phyloP scores from a whole-genome alignment of 495 filamentous ascomycete species.

The Bacidia rubella region DNA sequence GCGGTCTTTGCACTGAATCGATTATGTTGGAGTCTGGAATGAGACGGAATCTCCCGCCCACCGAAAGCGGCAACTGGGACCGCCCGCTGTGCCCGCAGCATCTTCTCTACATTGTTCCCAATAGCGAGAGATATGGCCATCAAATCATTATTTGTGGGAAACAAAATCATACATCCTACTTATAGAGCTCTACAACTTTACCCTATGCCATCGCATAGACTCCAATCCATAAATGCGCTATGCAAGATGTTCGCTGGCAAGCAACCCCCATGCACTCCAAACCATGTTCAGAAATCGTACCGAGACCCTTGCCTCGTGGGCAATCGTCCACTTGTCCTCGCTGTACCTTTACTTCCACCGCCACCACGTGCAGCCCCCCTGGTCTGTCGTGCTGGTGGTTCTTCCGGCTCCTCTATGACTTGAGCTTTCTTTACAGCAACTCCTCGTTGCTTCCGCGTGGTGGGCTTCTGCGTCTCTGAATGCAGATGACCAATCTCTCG shows the following conservation, averaged over 20 bases:
- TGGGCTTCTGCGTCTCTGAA: slow-evolving; percentile 56
- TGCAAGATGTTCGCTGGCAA: neutral
- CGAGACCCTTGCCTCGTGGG: slow-evolving; percentile 35
- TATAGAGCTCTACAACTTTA: no score
- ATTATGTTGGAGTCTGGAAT: no score
- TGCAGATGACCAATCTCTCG: slow-evolving; percentile 72
- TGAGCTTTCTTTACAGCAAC: slow-evolving; percentile 37
- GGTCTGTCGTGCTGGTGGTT: slow-evolving; percentile 16
- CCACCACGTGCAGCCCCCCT: slow-evolving; percentile 20
- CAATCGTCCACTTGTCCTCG: slow-evolving; percentile 22
- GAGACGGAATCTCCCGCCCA: no score
- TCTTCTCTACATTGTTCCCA: no score
- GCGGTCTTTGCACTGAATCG: no score
- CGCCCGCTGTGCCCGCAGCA: no score
- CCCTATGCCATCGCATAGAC: no score
- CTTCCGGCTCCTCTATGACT: slow-evolving; percentile 22
- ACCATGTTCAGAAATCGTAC: slow-evolving; percentile 25
- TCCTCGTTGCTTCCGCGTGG: slow-evolving; percentile 29
- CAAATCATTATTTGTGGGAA: no score
- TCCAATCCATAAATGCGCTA: no score
- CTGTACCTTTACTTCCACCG: neutral
- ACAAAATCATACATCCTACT: no score
- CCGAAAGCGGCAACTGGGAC: no score
- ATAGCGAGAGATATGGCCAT: no score
- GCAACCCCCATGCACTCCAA: neutral